phyloP scores from a whole-genome alignment of 805 yeast species.

The Phaffomyces antillensis region DNA sequence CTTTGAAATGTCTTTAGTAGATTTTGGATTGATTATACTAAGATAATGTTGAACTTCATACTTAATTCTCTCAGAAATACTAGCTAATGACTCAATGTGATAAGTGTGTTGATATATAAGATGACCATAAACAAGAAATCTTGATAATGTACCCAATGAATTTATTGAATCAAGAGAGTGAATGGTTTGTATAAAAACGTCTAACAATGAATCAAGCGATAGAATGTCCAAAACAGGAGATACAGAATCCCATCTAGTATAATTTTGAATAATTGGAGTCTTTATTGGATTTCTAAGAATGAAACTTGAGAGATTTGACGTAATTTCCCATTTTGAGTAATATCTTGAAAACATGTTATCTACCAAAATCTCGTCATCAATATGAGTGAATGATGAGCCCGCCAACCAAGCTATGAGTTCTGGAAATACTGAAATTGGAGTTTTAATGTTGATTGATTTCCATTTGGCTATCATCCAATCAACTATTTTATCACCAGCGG shows the following conservation, averaged over 20 bases:
- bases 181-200: constrained; percentile 1
- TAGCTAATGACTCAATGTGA: constrained; percentile 5
- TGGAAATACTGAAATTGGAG: constrained; percentile 19
- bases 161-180: constrained; percentile 1
- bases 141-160: not conserved
- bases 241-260: not conserved
- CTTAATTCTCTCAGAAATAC: constrained; percentile 15
- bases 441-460: constrained; percentile 16
- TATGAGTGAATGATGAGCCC: constrained; percentile 14
- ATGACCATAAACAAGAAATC: constrained; percentile 7
- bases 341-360: constrained; percentile 9
- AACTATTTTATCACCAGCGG: constrained; percentile 28
- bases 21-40: constrained; percentile 5
- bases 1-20: not conserved
- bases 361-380: not conserved
- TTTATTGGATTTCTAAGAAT: constrained; percentile 6
- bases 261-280: not conserved
- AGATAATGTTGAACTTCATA: constrained; percentile 11
- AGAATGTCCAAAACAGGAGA: not conserved
- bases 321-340: constrained; percentile 5
- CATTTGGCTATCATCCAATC: constrained; percentile 50
- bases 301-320: constrained; percentile 1
- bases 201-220: constrained; percentile 6
- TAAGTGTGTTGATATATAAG: constrained; percentile 11
- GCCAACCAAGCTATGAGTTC: constrained; percentile 39